These are phyloP conservation scores for Camellia sinensis DNA, from an alignment of 148 eudicot species.

Conservation along the genomic window DNA sequence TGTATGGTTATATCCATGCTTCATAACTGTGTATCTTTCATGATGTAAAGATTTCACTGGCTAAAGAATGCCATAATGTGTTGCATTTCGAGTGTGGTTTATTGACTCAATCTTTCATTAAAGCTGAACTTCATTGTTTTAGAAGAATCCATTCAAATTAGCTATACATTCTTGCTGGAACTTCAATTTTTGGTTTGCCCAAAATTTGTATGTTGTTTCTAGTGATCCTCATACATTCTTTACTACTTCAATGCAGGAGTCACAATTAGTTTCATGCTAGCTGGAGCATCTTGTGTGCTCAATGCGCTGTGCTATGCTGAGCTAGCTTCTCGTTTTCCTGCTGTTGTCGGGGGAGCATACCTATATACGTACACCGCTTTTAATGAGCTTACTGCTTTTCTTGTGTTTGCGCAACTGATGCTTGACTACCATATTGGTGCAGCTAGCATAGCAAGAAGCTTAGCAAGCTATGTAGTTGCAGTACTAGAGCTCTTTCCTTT, in stretches of 20 bases:
- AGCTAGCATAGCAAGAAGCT: slow-evolving; percentile 96
- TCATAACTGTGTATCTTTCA: not conserved
- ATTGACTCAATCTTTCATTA: not conserved
- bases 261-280: slow-evolving; percentile 80
- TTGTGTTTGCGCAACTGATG: slow-evolving; percentile 92
- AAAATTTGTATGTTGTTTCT: not conserved
- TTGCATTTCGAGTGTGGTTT: not conserved
- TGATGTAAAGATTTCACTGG: not conserved
- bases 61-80: not conserved
- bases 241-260: slow-evolving; percentile 59
- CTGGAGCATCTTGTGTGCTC: slow-evolving; percentile 88
- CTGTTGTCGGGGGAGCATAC: slow-evolving; percentile 98
- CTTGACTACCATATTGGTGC: slow-evolving; percentile 98
- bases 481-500: slow-evolving; percentile 69
- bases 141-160: not conserved
- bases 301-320: slow-evolving; percentile 98
- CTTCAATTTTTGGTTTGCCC: not conserved
- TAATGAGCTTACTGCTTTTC: slow-evolving; percentile 96
- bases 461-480: slow-evolving; percentile 71
- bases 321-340: slow-evolving; percentile 90
- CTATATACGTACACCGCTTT: slow-evolving; percentile 90
- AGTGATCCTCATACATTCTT: not conserved
- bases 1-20: not conserved
- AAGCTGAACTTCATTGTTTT: not conserved
- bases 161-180: not conserved